phyloP scores from a whole-genome alignment of 2,329 filamentous ascomycete species.

The Aspergillus eucalypticola region DNA sequence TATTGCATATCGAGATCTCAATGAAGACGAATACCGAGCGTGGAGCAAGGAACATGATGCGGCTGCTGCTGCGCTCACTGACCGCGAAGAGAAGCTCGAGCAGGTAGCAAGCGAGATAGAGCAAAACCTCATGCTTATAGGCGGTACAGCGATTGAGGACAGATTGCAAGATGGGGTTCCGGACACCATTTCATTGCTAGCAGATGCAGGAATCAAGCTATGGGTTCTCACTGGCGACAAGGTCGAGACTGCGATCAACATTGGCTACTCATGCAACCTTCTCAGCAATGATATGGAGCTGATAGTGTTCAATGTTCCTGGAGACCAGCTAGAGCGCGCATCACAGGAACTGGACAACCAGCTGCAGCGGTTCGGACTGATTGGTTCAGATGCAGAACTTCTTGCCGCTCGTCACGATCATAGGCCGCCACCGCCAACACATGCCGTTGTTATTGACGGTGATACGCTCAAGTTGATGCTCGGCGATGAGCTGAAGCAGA shows the following conservation, averaged over 20 bases:
- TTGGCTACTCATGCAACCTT: slow-evolving; percentile 97
- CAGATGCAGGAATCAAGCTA: slow-evolving; percentile 92
- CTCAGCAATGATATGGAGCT: slow-evolving; percentile 98
- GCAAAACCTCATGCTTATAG: slow-evolving; percentile 80
- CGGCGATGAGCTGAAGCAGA: slow-evolving; percentile 78
- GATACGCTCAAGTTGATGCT: slow-evolving; percentile 89
- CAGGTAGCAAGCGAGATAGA: slow-evolving; percentile 87
- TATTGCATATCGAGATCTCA: slow-evolving; percentile 79
- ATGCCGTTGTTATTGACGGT: slow-evolving; percentile 92
- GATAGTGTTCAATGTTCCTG: slow-evolving; percentile 81
- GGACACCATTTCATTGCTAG: slow-evolving; percentile 88
- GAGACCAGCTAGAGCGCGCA: slow-evolving; percentile 66
- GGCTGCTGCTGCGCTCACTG: slow-evolving; percentile 77
- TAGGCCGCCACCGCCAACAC: slow-evolving; percentile 80
- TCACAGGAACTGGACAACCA: slow-evolving; percentile 73
- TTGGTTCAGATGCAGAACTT: slow-evolving; percentile 82
- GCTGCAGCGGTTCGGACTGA: slow-evolving; percentile 72
- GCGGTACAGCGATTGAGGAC: slow-evolving; percentile 96
- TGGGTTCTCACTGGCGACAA: slow-evolving; percentile 99
- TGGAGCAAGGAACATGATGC: slow-evolving; percentile 89
- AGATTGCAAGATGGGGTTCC: slow-evolving; percentile 94
- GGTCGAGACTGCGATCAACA: slow-evolving; percentile 99
- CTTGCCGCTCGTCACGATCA: slow-evolving; percentile 77
- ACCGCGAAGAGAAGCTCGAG: slow-evolving; percentile 92
- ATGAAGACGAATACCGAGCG: slow-evolving; percentile 76